Percentiles rank a stretch among this genome's conserved stretches.
These are phyloP conservation scores for Trypanosoma melophagium DNA, from an alignment of 208 protist species.

Conservation along the genomic window DNA sequence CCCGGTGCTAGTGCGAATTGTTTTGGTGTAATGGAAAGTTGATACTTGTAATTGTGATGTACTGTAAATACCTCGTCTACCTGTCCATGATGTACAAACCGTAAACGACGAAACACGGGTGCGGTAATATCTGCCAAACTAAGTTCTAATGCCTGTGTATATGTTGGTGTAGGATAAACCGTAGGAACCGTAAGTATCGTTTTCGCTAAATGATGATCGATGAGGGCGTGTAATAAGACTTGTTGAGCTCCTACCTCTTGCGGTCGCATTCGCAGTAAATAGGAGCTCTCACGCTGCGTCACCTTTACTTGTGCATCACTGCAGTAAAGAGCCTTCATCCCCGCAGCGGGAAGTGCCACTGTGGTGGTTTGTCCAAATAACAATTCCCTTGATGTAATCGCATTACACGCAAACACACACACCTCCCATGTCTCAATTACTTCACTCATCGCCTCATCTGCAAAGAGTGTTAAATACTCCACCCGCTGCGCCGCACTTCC, in stretches of 20 bases:
- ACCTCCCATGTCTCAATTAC: conserved; percentile 88
- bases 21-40: conserved; percentile 66
- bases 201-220: conserved; percentile 59
- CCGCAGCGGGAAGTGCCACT: conserved; percentile 63
- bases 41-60: conserved; percentile 86
- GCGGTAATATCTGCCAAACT: conserved; percentile 50
- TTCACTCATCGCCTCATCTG: conserved; percentile 64
- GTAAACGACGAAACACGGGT: conserved; percentile 83
- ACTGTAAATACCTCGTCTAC: conserved; percentile 75
- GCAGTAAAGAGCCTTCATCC: conserved; percentile 78
- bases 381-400: conserved; percentile 69
- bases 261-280: conserved; percentile 76
- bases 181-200: conserved; percentile 69
- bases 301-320: conserved; percentile 55
- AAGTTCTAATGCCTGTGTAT: conserved; percentile 80
- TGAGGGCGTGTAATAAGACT: conserved; percentile 73
- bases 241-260: conserved; percentile 58
- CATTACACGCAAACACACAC: conserved; percentile 75
- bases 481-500: conserved; percentile 42
- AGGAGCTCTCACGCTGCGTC: conserved; percentile 40
- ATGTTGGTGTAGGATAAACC: conserved; percentile 80
- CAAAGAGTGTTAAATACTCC: conserved; percentile 83
- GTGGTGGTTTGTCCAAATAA: conserved; percentile 82
- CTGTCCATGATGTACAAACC: conserved; percentile 63
- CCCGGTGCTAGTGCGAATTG: conserved; percentile 73